Base-by-base conservation (phyloP, 2,329 filamentous ascomycete species). In the Exutisphaerella laricina region DNA sequence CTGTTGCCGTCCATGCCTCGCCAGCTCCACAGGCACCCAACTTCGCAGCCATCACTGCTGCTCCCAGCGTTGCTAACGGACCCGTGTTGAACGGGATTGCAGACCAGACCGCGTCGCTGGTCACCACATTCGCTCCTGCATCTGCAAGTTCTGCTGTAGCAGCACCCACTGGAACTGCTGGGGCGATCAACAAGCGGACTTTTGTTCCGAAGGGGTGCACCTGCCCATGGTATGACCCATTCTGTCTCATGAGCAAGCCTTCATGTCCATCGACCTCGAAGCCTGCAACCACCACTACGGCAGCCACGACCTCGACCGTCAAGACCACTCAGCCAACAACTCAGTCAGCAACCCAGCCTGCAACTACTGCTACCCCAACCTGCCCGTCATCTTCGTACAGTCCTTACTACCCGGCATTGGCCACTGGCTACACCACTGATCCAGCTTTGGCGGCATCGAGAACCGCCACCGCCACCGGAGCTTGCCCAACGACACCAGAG, bases 401-500 rank as follows among this genome's bases (percentile, higher is more conserved):
- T 12, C 51, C 51, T 4, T 56, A 56, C 51, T 56, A 56, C 32
- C 39, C 51, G 13, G 53, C 53, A 39, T 39, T 56, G 17, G 51
- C 49, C 3, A 54, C 51, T 18, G 42, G 45, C 9, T 56, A 54
- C 37, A 56, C 53, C 9, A 56, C 53, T 4, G 48, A 54, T 32
- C 53, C 53, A 29, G 53, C 51, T 2, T 31, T 54, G 7, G 41
- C 53, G n/a, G 48, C 47, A 5, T 45, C 46, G 3, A n/a, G 25
- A 6, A 43, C 45, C 29, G 50, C 57, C 1, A 58, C 55, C 18
- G 50, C 57, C 6, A 46, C 38, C 20, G 43, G 53, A n/a, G 41
- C 56, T 16, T 64, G 60, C 50, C 48, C 58, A 5, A 62, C 55
- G 5, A 47, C 49, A 4, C 57, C 56, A 13, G 60, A 63, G 43